Percentiles rank a stretch among this genome's conserved stretches.
Evolutionary conservation across 2,329 filamentous ascomycete species (phyloP).

Genomic region (Mycosphaerelloides madeirae): DNA sequence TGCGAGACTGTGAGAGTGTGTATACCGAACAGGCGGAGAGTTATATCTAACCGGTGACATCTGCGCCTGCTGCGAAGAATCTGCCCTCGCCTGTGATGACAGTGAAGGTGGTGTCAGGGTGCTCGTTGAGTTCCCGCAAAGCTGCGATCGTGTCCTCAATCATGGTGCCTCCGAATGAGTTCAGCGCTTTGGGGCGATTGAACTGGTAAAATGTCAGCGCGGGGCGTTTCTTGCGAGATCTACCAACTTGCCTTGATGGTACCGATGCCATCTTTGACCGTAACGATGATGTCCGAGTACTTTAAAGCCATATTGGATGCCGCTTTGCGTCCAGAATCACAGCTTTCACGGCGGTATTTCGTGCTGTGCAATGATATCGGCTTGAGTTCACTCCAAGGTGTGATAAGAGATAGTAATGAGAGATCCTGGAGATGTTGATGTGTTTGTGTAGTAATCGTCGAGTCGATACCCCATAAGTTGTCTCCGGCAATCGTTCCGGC

Average conservation of each 20-base stretch:
- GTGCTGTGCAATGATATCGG: too few relatives aligned
- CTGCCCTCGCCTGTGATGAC: conserved; percentile 28
- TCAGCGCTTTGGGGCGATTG: conserved; percentile 26
- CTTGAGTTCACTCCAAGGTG: too few relatives aligned
- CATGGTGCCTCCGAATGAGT: conserved; percentile 24
- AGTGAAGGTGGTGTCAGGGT: conserved; percentile 26
- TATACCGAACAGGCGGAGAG: too few relatives aligned
- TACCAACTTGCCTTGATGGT: conserved; percentile 21
- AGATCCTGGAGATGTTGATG: too few relatives aligned
- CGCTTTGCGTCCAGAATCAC: too few relatives aligned
- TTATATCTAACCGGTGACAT: conserved; percentile 17
- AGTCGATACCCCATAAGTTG: too few relatives aligned
- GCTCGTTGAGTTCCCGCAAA: conserved; percentile 23
- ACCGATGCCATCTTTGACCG: conserved; percentile 22
- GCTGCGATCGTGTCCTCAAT: conserved; percentile 24
- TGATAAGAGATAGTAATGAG: too few relatives aligned
- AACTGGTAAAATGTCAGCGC: conserved; percentile 13
- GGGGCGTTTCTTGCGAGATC: not conserved
- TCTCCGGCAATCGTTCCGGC: too few relatives aligned
- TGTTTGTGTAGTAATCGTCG: too few relatives aligned
- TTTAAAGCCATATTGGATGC: conserved; percentile 8
- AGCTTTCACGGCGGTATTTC: too few relatives aligned
- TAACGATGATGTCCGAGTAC: conserved; percentile 24
- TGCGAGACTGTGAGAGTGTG: not conserved
- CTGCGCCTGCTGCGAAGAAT: conserved; percentile 26